Conservation (phyloP, 2,329 filamentous ascomycete species). For the Alternaria longipes region DNA sequence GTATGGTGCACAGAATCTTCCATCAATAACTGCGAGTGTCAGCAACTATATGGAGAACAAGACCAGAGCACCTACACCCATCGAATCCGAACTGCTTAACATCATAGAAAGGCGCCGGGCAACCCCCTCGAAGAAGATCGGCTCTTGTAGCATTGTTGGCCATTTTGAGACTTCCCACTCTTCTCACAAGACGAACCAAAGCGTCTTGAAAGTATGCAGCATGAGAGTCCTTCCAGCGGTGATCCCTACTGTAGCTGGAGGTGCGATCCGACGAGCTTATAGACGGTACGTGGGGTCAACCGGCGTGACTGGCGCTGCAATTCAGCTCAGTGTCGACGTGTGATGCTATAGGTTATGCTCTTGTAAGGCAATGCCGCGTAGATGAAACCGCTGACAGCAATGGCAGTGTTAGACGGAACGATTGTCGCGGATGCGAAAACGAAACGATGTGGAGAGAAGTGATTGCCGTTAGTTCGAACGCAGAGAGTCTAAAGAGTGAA, state of each 20-base stretch:
- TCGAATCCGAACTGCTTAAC: slow-evolving; percentile 66
- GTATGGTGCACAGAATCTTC: slow-evolving; percentile 66
- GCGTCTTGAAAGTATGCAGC: slow-evolving; percentile 25
- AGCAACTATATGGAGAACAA: slow-evolving; percentile 32
- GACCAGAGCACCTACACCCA: slow-evolving; percentile 68
- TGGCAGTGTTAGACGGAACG: slow-evolving; percentile 22
- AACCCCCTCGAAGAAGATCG: slow-evolving; percentile 60
- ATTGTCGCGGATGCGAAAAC: slow-evolving; percentile 29
- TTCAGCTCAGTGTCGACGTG: slow-evolving; percentile 16
- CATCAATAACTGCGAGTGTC: slow-evolving; percentile 58
- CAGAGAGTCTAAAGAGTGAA: slow-evolving; percentile 30
- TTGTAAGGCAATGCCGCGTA: slow-evolving; percentile 11
- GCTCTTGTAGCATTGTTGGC: slow-evolving; percentile 37
- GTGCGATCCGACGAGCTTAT: slow-evolving; percentile 3
- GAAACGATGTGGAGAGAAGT: slow-evolving; percentile 29
- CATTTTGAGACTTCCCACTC: slow-evolving; percentile 7
- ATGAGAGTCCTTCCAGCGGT: slow-evolving; percentile 30
- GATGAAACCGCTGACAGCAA: slow-evolving; percentile 6
- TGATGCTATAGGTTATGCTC: slow-evolving; percentile 18
- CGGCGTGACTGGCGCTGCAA: slow-evolving; percentile 20
- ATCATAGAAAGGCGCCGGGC: slow-evolving; percentile 75
- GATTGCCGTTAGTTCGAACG: slow-evolving; percentile 22
- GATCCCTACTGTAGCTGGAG: slow-evolving; percentile 2
- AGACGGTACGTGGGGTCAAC: slow-evolving; percentile 5
- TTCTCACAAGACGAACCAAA: slow-evolving; percentile 34